Conservation (phyloP, 2,329 filamentous ascomycete genomes). For the Penicillium sp. region DNA sequence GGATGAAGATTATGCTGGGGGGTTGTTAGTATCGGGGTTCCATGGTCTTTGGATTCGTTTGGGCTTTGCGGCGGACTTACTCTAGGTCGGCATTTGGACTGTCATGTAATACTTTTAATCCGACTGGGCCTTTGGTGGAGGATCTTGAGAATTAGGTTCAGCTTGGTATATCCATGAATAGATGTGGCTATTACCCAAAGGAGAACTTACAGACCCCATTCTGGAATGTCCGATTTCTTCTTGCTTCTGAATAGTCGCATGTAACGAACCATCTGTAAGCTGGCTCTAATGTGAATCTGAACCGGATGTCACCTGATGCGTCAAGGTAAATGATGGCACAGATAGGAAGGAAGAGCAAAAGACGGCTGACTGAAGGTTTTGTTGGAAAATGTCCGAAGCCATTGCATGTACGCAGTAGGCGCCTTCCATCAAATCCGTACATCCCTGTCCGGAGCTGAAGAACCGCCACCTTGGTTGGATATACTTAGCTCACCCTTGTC, state of each 20-base stretch:
- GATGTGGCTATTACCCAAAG: not conserved
- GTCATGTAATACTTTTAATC: slow-evolving; percentile 3
- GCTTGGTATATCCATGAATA: not conserved
- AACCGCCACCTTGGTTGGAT: not conserved
- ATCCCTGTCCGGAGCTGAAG: slow-evolving; percentile 4
- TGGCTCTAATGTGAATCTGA: not conserved
- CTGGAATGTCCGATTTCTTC: not conserved
- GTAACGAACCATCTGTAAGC: not conserved
- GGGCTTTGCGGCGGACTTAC: not conserved
- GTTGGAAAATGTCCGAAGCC: not conserved
- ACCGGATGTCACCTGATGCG: too few relatives aligned
- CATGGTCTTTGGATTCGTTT: too few relatives aligned
- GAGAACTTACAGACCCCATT: not conserved
- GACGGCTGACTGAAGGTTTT: not conserved
- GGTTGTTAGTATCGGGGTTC: too few relatives aligned
- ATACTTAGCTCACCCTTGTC: not conserved
- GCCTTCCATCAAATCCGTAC: not conserved
- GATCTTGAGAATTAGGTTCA: not conserved
- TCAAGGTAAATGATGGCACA: too few relatives aligned
- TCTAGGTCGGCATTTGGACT: slow-evolving; percentile 1
- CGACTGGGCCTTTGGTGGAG: not conserved
- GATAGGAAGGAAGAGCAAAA: not conserved
- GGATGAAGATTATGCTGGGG: slow-evolving; percentile 3
- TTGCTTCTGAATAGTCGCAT: slow-evolving; percentile 6
- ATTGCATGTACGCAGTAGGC: not conserved